These are phyloP conservation scores for Cryptosporidium muris DNA, from an alignment of 169 alveolate genomes.

Conservation along the genomic window DNA sequence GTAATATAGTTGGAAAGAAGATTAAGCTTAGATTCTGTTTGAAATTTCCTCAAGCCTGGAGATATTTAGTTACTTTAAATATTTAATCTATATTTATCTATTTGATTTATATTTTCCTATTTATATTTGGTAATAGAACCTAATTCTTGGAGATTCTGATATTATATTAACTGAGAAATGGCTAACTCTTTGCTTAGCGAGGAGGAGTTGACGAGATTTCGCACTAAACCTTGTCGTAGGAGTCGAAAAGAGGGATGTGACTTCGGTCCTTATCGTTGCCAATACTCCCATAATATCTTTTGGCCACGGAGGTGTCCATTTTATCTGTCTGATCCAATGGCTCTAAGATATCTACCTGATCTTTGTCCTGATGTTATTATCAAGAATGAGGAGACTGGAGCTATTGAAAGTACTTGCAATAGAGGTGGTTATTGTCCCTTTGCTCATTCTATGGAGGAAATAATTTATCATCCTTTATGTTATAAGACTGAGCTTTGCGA, in stretches of 20 bases:
- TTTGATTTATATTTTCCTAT: neutral
- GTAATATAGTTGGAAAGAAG: too few species aligned
- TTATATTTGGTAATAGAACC: neutral
- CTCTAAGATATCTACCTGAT: slow-evolving; percentile 83
- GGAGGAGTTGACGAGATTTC: slow-evolving; percentile 83
- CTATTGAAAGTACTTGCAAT: slow-evolving; percentile 77
- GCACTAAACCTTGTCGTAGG: slow-evolving; percentile 83
- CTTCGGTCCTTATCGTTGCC: slow-evolving; percentile 84
- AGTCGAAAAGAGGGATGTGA: slow-evolving; percentile 82
- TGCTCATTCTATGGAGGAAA: slow-evolving; percentile 84
- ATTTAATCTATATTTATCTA: neutral
- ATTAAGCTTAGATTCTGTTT: too few species aligned
- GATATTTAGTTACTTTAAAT: slow-evolving; percentile 30
- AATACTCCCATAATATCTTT: slow-evolving; percentile 83
- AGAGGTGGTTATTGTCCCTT: slow-evolving; percentile 86
- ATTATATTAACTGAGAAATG: slow-evolving; percentile 4
- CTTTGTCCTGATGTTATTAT: slow-evolving; percentile 79
- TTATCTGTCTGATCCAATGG: slow-evolving; percentile 81
- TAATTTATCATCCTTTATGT: slow-evolving; percentile 83
- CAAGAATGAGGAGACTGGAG: slow-evolving; percentile 63
- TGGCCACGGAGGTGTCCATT: slow-evolving; percentile 87
- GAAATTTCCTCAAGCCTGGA: too few species aligned
- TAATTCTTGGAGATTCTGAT: too few species aligned
- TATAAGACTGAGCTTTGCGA: slow-evolving; percentile 82
- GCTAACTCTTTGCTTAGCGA: slow-evolving; percentile 80